A percentile compares a stretch with the other conserved stretches of the same genome.
Evolutionary conservation across 768 basidiomycete species (phyloP).

Genomic region (Mycena haematopus): DNA sequence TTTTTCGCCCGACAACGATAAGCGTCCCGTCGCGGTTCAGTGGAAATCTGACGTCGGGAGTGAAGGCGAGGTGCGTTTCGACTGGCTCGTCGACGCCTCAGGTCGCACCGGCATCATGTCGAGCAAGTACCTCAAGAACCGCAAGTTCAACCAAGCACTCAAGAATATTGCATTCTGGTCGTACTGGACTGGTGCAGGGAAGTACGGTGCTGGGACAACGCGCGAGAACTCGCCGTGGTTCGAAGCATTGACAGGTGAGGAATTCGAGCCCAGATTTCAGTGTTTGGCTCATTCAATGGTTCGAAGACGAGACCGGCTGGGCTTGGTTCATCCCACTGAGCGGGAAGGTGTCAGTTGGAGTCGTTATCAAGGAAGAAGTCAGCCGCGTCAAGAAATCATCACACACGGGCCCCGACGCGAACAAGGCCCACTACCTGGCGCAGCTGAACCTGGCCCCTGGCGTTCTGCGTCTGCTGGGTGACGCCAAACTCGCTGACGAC

Average conservation of each 20-base stretch:
- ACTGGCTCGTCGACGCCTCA: constrained; percentile 69
- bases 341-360: constrained; percentile 55
- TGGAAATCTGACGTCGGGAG: constrained; percentile 45
- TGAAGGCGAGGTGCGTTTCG: constrained; percentile 54
- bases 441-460: constrained; percentile 38
- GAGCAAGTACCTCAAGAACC: constrained; percentile 61
- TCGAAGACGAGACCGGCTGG: constrained; percentile 59
- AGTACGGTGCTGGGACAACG: constrained; percentile 47
- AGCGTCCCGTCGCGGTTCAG: constrained; percentile 45
- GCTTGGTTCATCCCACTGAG: constrained; percentile 62
- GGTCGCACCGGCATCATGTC: constrained; percentile 67
- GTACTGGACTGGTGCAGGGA: constrained; percentile 61
- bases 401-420: constrained; percentile 26
- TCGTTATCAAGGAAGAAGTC: constrained; percentile 51
- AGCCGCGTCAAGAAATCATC: constrained; percentile 40
- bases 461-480: constrained; percentile 34
- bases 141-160: constrained; percentile 59
- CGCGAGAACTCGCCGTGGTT: constrained; percentile 57
- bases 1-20: constrained; percentile 43
- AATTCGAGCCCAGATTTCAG: too few relatives aligned
- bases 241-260: constrained; percentile 60
- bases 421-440: constrained; percentile 38
- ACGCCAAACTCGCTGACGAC: constrained; percentile 33
- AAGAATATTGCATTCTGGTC: constrained; percentile 74
- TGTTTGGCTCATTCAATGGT: background rate